These are phyloP conservation scores for Penstemon eatonii DNA, from an alignment of 257 asterid genomes.

Conservation along the genomic window DNA sequence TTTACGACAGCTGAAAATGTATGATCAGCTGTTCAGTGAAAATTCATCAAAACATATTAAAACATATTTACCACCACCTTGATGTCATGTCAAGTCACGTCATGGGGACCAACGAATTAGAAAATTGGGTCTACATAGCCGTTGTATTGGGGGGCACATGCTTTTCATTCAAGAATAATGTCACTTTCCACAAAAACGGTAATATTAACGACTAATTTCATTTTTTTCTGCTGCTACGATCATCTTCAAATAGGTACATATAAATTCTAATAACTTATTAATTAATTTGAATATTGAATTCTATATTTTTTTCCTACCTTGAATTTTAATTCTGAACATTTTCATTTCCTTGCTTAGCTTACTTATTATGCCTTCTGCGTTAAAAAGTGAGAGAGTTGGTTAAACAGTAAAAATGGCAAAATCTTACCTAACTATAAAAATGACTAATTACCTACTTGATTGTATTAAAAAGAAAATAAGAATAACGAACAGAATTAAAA, in stretches of 20 bases:
- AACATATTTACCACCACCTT: not conserved
- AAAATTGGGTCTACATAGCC: constrained; percentile 19
- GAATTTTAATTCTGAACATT: not conserved
- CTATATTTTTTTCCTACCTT: not conserved
- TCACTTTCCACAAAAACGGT: constrained; percentile 45
- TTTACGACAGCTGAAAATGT: not conserved
- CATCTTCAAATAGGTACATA: not conserved
- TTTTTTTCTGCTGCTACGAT: not conserved
- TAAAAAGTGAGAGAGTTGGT: constrained; percentile 12
- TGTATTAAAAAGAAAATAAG: not conserved
- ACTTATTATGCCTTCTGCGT: not conserved
- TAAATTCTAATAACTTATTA: not conserved
- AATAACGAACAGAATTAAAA: not conserved
- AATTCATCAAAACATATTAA: too few species aligned
- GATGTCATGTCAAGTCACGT: not conserved
- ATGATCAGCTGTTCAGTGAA: too few species aligned
- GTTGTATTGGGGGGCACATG: constrained; percentile 36
- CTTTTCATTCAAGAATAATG: constrained; percentile 25
- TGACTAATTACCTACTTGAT: constrained; percentile 14
- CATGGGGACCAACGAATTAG: not conserved
- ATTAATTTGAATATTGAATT: too few species aligned
- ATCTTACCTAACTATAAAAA: constrained; percentile 4
- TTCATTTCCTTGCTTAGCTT: not conserved
- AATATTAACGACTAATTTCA: constrained; percentile 40
- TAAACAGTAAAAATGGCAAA: not conserved